Evolutionary conservation across 2,329 filamentous ascomycete genomes (phyloP).

Genomic region (Fusarium euwallaceae): DNA sequence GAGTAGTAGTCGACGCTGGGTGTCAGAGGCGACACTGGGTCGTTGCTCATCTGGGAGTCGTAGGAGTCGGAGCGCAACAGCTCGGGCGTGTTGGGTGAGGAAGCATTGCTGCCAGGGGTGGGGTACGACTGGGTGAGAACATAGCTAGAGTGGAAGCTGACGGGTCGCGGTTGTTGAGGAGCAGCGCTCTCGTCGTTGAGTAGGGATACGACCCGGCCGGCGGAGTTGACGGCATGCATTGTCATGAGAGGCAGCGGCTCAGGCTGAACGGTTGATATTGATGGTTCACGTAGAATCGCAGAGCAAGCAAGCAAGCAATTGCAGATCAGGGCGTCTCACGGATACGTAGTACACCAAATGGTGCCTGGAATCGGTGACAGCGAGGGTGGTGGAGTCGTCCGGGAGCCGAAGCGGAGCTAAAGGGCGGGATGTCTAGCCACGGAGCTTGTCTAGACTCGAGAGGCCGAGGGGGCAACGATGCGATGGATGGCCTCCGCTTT

Average conservation of each 20-base stretch:
- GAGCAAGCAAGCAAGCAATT: neutral
- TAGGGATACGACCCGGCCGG: conserved; percentile 70
- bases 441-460: conserved; percentile 30
- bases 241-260: conserved; percentile 23
- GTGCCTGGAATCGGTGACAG: conserved; percentile 29
- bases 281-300: neutral
- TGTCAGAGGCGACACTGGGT: conserved; percentile 68
- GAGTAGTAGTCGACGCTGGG: conserved; percentile 62
- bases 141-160: conserved; percentile 54
- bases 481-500: conserved; percentile 34
- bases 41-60: conserved; percentile 70
- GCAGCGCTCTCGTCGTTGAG: conserved; percentile 65
- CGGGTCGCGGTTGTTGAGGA: conserved; percentile 37
- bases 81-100: conserved; percentile 66
- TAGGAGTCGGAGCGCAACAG: conserved; percentile 72
- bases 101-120: conserved; percentile 56
- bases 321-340: conserved; percentile 2
- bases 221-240: conserved; percentile 69
- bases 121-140: conserved; percentile 51
- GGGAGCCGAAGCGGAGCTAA: conserved; percentile 19
- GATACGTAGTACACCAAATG: conserved; percentile 2
- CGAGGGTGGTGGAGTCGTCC: conserved; percentile 23
- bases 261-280: neutral
- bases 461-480: conserved; percentile 11
- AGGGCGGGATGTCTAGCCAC: conserved; percentile 34